Base-by-base conservation (phyloP, 768 basidiomycete species). In the Arthromyces matolae region DNA sequence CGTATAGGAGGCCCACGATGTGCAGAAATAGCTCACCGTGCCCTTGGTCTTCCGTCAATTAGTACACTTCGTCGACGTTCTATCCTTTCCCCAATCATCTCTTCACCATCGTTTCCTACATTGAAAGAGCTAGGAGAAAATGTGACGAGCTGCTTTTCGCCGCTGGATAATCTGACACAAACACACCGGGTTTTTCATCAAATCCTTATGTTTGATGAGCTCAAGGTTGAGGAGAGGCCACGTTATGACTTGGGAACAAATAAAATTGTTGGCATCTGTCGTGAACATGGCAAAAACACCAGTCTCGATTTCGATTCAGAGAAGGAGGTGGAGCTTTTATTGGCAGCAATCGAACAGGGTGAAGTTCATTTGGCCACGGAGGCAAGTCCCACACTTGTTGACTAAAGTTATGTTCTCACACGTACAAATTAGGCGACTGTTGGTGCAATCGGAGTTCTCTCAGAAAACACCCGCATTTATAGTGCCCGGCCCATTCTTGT, bases 181-280 rank as follows among this genome's bases (percentile, higher is more conserved):
- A 22, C 8, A 19, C 18, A 29, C 33, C 24, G 42, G 14, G 20
- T 43, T 3, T 24, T 54, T 2, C 64, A 66, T 37, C 32, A 38
- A 6, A 50, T 68, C 5, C 3, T 63, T 37, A 64, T 64, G 60
- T 55, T 64, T 24, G 64, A 69, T 47, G 61, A 69, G 50, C 4
- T 69, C 14, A 59, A 59, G 0, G 48, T 45, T 0, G 60, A 69
- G 37, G 60, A 60, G 27, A 45, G 62, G 20, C 45, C 62, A 10
- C 41, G 62, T 0, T 68, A 54, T 56, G 58, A 67, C 47, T 31
- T 28, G 2, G 50, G 44, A 16, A 59, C 64, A 0, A 64, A 67
- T 27, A 16, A 44, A 1, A 59, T 68, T 25, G 31, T 64, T 1
- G 64, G 67, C 1, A 24, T 65, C 0, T 69, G 65, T 37, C 47